Evolutionary conservation across 1,139 yeast species (phyloP), one percentile per base, ranked within the genome.

Genomic region (Taiozyma sp.): DNA sequence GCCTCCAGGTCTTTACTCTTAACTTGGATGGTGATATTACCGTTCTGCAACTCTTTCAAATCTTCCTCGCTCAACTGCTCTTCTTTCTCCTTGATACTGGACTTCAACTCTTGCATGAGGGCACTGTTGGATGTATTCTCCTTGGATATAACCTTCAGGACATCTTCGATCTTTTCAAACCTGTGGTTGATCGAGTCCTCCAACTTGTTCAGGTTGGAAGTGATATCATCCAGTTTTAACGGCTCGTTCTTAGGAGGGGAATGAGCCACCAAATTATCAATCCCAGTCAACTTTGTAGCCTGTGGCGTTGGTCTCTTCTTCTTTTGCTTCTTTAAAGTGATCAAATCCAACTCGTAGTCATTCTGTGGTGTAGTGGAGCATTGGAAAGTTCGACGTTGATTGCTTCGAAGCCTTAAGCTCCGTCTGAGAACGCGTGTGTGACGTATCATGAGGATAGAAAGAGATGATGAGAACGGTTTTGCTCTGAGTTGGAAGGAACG

Each of bases 1-100:
- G 60, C 63, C 53, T 76, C 66, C 12, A 71, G 59, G 24, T 61
- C 62, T 22, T 56, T 54, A 12, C 46, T 34, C 47, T 51, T 43
- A 48, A 60, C 22, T 47, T 48, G 28, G 41, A 49, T 36, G 5
- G 36, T 38, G 3, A 41, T 23, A 8, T 38, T 34, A 14, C 16
- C 34, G 7, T n/a, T 24, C 28, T 19, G 12, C 8, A 43, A 41
- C 23, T 19, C 32, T 30, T 38, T 27, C 23, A 29, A 39, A 8
- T 38, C 41, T 8, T 34, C 45, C 2, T 29, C 40, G 9, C 38
- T 8, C 7, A 29, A 13, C 10, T 19, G 10, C 7, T 40, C 2
- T 19, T 44, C 28, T 22, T 41, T 42, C 3, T 13, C 27, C 13
- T 34, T 43, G 16, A 36, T 28, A 24, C n/a, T 29, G 13, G 47